Base-by-base conservation (phyloP, 2,329 filamentous ascomycete genomes). In the Monilinia laxa region DNA sequence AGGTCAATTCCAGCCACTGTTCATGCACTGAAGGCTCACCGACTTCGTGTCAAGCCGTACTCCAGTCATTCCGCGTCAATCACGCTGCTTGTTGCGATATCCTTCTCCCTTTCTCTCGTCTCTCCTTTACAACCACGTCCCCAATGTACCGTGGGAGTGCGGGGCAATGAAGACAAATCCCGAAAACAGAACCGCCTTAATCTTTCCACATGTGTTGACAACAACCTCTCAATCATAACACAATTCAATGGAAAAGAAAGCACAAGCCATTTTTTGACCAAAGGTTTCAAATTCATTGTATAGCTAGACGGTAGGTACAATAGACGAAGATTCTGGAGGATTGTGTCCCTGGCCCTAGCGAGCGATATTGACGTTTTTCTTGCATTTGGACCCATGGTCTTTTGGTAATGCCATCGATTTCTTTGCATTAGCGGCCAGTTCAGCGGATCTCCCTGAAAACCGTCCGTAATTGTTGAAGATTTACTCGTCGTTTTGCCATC, bases 1-100 rank as follows among this genome's bases (percentile, higher is more conserved):
- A 49, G 65, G 66, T 56, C 52, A 51, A 58, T 65, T 72, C 71
- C 74, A 76, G 74, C 74, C 75, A 76, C 73, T 71, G 65, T 70
- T 73, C 70, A 76, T 77, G 75, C 75, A 77, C 69, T 72, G 70
- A 70, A 69, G 68, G 70, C 74, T 76, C 75, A 75, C 74, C 72
- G 75, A 75, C 75, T 76, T 76, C 75, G 75, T 77, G 75, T 76
- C 75, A 76, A 76, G 72, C 71, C 72, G 58, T 75, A 71, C 76
- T 75, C 76, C 76, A 77, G 71, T 76, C 75, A 66, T 75, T 74
- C 72, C 71, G 67, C 68, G 71, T 64, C 71, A 73, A 74, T 68
- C 68, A 67, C 70, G 62, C 62, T 71, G 70, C 67, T 68, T 57
- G 67, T 71, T 68, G 70, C 70, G 64, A 54, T 40, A 49, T 55